Evolutionary conservation across 2,329 filamentous ascomycete genomes (phyloP).

Genomic region (Cercospora sojina): DNA sequence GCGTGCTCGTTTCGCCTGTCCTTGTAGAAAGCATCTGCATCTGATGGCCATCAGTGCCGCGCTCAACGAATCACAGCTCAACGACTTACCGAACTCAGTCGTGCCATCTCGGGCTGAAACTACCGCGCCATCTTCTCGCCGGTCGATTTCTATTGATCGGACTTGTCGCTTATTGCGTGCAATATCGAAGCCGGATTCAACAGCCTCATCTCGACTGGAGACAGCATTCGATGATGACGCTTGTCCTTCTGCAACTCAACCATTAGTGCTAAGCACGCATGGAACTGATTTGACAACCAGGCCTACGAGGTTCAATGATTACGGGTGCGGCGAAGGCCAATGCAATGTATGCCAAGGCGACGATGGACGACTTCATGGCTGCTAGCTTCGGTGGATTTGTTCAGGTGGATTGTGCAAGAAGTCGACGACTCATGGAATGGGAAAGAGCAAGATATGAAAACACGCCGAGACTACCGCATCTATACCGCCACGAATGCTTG

Average conservation of each 20-base stretch:
- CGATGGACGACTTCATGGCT: conserved; percentile 13
- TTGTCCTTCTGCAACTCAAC: background rate
- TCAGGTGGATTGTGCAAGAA: background rate
- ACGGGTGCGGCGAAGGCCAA: conserved; percentile 14
- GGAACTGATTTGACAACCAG: background rate
- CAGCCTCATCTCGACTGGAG: conserved; percentile 13
- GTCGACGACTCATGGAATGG: background rate
- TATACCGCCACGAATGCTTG: background rate
- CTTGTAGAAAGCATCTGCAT: conserved; percentile 17
- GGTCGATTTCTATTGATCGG: background rate
- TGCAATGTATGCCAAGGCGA: conserved; percentile 12
- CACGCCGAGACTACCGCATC: background rate
- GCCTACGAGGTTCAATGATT: conserved; percentile 16
- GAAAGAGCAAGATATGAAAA: background rate
- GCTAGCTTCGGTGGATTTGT: background rate
- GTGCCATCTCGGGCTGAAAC: background rate
- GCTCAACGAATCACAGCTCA: background rate
- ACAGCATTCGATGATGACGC: background rate
- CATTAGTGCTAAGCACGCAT: background rate
- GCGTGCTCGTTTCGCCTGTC: background rate
- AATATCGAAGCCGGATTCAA: conserved; percentile 12
- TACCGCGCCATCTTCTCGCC: background rate
- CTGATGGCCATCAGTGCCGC: background rate
- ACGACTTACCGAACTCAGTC: conserved; percentile 10
- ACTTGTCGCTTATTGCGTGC: background rate